phyloP scores from a whole-genome alignment of 345 rosid species.

The Melastoma malabathricum region DNA sequence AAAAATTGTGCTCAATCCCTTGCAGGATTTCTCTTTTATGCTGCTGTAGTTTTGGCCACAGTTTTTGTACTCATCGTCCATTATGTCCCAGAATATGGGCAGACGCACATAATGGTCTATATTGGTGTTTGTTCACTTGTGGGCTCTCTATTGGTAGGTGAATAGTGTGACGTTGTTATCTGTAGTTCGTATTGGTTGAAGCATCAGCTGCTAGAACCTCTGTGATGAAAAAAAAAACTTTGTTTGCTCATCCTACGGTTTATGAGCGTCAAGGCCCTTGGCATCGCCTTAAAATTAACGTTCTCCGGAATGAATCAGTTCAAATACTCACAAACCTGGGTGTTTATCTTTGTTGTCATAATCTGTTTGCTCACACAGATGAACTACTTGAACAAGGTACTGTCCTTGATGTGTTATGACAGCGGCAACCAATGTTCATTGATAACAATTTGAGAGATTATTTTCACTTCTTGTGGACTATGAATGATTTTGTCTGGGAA shows the following conservation, averaged over 20 bases:
- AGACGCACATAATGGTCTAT: conserved; percentile 90
- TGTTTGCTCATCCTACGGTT: conserved; percentile 24
- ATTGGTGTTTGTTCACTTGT: conserved; percentile 90
- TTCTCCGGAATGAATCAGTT: conserved; percentile 62
- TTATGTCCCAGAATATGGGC: conserved; percentile 70
- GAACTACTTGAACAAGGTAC: conserved; percentile 70
- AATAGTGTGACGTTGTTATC: no score
- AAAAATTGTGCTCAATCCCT: conserved; percentile 5
- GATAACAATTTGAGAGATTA: not conserved
- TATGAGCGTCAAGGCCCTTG: conserved; percentile 73
- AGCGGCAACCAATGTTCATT: not conserved
- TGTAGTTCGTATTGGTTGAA: not conserved
- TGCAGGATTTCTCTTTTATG: conserved; percentile 86
- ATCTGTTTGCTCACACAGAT: conserved; percentile 57
- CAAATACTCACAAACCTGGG: conserved; percentile 62
- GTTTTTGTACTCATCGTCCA: conserved; percentile 53
- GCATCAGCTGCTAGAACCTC: not conserved
- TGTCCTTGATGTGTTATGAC: not conserved
- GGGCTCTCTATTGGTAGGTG: conserved; percentile 86
- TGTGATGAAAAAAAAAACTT: not conserved
- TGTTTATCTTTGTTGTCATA: conserved; percentile 43
- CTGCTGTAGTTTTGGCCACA: conserved; percentile 59
- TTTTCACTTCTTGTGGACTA: not conserved
- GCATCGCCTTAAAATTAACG: conserved; percentile 62
- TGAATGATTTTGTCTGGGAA: not conserved